Evolutionary conservation across 306 rosid genomes (phyloP), one percentile per base, ranked within the genome.

Genomic region (Inga leiocalycina): DNA sequence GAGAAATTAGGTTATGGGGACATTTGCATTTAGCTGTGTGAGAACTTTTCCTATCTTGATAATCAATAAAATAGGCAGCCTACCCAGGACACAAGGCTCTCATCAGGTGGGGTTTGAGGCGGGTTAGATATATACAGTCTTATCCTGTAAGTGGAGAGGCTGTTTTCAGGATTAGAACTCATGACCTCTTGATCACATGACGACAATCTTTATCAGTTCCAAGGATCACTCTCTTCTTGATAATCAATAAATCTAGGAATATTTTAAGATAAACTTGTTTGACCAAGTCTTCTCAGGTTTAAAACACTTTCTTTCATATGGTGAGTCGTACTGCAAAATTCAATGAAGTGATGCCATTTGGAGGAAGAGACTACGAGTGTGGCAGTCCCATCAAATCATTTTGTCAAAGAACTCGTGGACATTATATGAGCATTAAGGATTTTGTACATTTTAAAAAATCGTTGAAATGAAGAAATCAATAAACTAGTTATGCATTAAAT

Each of bases 401-500:
- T 59, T 77, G 59, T 24, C 27, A 24, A 41, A 59, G 80, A 76
- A 76, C 61, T 22, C 24, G 16, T 41, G 71, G n/a, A 22, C 62
- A 6, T 4, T 22, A 43, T 22, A 24, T 61, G 70, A 24, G 16
- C 69, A 57, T 35, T 34, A 43, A 62, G 44, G 59, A 77, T 6
- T 5, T 52, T 52, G 59, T 27, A 39, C 61, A 64, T 56, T 43
- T 7, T 22, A 0, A 77, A 41, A 61, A 22, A 22, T 59, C 81
- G 45, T 30, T 30, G 4, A 30, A 71, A 43, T 49, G 73, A 49
- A 78, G 22, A 84, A 74, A 54, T 51, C 35, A 68, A 78, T n/a
- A 79, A 79, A 67, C 54, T 43, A 41, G 51, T 68, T 79, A 81
- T 43, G 75, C 41, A 45, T 45, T 67, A 68, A 76, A 69, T 80